Evolutionary conservation across 495 filamentous ascomycete genomes (phyloP).

Genomic region (Penicillium bialowiezense): DNA sequence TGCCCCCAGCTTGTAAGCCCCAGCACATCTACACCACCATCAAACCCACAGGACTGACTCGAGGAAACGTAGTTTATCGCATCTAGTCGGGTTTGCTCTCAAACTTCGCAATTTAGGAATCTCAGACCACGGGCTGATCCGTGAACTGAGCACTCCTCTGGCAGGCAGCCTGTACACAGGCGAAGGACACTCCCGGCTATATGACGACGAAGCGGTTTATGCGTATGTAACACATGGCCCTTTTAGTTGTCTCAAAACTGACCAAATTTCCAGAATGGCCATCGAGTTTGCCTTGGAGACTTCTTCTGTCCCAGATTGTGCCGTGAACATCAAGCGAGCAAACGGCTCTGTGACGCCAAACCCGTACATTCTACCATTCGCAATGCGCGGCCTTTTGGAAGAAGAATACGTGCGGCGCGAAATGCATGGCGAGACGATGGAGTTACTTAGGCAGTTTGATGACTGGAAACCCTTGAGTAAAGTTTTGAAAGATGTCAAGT

Average conservation of each 20-base stretch:
- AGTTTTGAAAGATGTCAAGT: conserved; percentile 92
- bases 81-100: conserved; percentile 87
- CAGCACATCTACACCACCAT: neutral
- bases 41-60: conserved; percentile 4
- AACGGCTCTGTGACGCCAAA: conserved; percentile 56
- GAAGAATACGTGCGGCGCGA: conserved; percentile 87
- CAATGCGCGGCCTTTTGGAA: conserved; percentile 87
- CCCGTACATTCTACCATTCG: conserved; percentile 90
- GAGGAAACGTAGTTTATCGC: conserved; percentile 60
- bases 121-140: conserved; percentile 87
- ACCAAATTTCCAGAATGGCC: conserved; percentile 57
- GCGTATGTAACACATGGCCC: conserved; percentile 47
- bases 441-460: conserved; percentile 84
- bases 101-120: conserved; percentile 92
- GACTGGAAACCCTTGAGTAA: conserved; percentile 89
- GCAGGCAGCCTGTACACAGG: conserved; percentile 89
- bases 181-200: conserved; percentile 90
- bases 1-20: conserved; percentile 78
- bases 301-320: conserved; percentile 54
- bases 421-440: conserved; percentile 68
- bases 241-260: conserved; percentile 8
- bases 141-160: conserved; percentile 82
- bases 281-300: conserved; percentile 85
- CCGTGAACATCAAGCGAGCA: conserved; percentile 51
- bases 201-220: conserved; percentile 88